Base-by-base conservation (phyloP, 2,329 filamentous ascomycete species). In the Xylogone sp. region DNA sequence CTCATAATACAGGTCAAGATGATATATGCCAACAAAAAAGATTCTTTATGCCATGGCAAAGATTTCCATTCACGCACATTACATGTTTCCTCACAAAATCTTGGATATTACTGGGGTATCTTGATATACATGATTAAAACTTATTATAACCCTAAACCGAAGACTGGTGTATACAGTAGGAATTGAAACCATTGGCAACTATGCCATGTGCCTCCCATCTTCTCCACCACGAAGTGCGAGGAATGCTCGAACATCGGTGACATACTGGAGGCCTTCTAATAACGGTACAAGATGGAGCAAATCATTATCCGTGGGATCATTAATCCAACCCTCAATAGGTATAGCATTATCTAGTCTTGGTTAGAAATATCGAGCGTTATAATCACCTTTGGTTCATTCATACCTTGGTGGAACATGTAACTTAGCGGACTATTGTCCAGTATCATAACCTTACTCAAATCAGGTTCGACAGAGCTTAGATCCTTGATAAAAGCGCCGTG, bases 401-500 rank as follows among this genome's bases (percentile, higher is more conserved):
- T 74, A 94, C 94, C 93, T 85, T 96, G 91, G 68, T 97, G 93
- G 72, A 97, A 97, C 73, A 97, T 89, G 73, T 97, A 99, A 74
- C 92, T 97, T 76, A 97, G 83, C 50, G 94, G 94, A 70, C 91
- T 97, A 68, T 99, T 99, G 74, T 99, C 94, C 70, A 99, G 77
- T 68, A 99, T 99, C 88, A 97, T 96, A 54, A 99, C 94, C 72
- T 91, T 95, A 73, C 92, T 97, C 65, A 99, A 75, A 69, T 99
- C 94, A 18, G 94, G 92, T 76, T 99, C 94, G 42, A 99, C 91
- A 51, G 90, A 90, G 68, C 90, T 94, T 51, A 99, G 76, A 71
- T 99, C 94, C 71, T 99, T 99, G 76, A 99, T 97, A 67, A 97
- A 99, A 27, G 93, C 92, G 46, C 93, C 93, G 62, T 97, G 94